A percentile compares a stretch with the other conserved stretches of the same genome.
phyloP scores from a whole-genome alignment of 139 green algal species.

The Chlamydomonas applanata region DNA sequence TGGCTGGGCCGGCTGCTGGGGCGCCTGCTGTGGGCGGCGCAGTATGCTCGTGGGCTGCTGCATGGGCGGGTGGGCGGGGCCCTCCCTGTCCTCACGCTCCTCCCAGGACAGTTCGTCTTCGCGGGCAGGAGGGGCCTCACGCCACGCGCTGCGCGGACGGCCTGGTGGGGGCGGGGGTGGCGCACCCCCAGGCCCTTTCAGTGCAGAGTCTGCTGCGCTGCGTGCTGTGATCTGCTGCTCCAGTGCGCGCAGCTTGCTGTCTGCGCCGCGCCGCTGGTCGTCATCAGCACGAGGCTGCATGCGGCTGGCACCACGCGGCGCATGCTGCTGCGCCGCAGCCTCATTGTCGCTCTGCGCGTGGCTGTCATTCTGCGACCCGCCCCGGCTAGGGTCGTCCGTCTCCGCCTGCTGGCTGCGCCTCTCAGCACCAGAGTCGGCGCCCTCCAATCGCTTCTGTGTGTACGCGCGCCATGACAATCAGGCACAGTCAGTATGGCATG shows the following conservation, averaged over 20 bases:
- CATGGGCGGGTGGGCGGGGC: too few species aligned
- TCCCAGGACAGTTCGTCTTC: too few species aligned
- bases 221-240: conserved; percentile 18
- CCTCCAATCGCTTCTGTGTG: conserved; percentile 2
- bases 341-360: conserved; percentile 2
- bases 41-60: too few species aligned
- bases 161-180: too few species aligned
- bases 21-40: too few species aligned
- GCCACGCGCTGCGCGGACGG: too few species aligned
- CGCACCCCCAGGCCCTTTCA: too few species aligned
- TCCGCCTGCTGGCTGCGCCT: neutral
- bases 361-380: neutral
- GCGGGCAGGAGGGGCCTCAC: too few species aligned
- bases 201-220: neutral
- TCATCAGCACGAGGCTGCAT: conserved; percentile 8
- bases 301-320: neutral
- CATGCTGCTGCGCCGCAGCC: neutral
- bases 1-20: too few species aligned
- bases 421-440: neutral
- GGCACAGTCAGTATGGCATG: too few species aligned
- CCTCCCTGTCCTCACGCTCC: too few species aligned
- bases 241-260: conserved; percentile 17
- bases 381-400: conserved; percentile 2
- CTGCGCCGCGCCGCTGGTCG: conserved; percentile 10
- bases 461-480: too few species aligned